Evolutionary conservation across 169 alveolate genomes (phyloP).

Genomic region (Eimeria praecox): DNA sequence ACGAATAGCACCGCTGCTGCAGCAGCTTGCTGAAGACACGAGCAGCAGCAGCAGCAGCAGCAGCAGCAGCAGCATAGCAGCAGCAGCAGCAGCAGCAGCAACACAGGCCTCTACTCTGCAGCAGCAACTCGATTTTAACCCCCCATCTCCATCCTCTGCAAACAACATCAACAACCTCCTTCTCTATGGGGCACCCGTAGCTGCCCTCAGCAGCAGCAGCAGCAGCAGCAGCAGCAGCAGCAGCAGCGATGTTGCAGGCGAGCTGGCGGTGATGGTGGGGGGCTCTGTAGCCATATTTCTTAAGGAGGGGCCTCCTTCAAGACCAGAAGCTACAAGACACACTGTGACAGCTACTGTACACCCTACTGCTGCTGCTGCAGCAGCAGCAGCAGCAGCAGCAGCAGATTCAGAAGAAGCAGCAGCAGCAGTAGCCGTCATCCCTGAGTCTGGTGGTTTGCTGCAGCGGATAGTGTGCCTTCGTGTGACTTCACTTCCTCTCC

Average conservation of each 20-base stretch:
- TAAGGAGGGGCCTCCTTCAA: constrained; percentile 58
- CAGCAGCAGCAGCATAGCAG: constrained; percentile 60
- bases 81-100: constrained; percentile 16
- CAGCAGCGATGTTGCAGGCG: constrained; percentile 33
- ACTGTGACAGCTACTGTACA: background rate
- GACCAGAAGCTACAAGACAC: constrained; percentile 10
- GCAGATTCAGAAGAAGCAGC: background rate
- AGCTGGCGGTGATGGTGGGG: background rate
- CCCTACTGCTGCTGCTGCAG: background rate
- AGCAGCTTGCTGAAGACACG: constrained; percentile 52
- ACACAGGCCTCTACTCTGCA: background rate
- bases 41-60: constrained; percentile 74
- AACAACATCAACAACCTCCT: background rate
- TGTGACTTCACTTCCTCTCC: background rate
- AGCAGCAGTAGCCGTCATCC: constrained; percentile 2
- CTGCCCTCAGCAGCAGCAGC: constrained; percentile 58
- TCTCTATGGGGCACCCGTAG: constrained; percentile 46
- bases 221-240: constrained; percentile 48
- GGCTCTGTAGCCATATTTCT: background rate
- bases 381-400: constrained; percentile 9
- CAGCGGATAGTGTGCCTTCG: constrained; percentile 38
- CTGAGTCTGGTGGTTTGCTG: background rate
- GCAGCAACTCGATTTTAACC: constrained; percentile 23
- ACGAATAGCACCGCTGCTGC: constrained; percentile 53
- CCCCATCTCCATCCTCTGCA: background rate